Evolutionary conservation across 2,329 filamentous ascomycete species (phyloP).

Genomic region (Parastagonospora nodorum): DNA sequence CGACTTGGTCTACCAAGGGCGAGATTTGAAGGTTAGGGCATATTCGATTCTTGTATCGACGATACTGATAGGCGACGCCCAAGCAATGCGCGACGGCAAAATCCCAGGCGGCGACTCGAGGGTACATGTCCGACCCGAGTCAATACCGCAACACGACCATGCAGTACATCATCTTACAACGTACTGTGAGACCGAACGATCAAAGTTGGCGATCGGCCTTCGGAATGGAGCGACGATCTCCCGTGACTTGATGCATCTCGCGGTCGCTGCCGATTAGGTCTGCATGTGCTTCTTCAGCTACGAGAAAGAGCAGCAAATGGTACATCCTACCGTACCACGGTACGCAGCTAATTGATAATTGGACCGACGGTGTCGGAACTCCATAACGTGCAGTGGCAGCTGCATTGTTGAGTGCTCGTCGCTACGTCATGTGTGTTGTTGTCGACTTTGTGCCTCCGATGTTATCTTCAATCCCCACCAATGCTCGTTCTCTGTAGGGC

Average conservation of each 20-base stretch:
- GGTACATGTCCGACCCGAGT: not conserved
- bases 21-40: not conserved
- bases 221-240: not conserved
- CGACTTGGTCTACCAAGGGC: not conserved
- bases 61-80: slow-evolving; percentile 10
- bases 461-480: slow-evolving; percentile 18
- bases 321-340: too few relatives aligned
- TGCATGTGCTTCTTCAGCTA: not conserved
- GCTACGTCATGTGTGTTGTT: too few relatives aligned
- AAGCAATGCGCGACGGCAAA: slow-evolving; percentile 2
- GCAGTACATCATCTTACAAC: not conserved
- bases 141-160: not conserved
- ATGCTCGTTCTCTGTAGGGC: slow-evolving; percentile 29
- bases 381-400: too few relatives aligned
- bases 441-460: not conserved
- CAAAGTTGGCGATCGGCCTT: not conserved
- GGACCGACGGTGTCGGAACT: too few relatives aligned
- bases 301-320: too few relatives aligned
- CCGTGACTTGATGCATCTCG: not conserved
- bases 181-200: not conserved
- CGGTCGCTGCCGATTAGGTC: not conserved
- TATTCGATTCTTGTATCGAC: not conserved
- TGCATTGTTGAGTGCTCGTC: too few relatives aligned
- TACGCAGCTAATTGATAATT: too few relatives aligned
- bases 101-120: not conserved